phyloP scores from a whole-genome alignment of 1,284 basidiomycete species.

The Rugosomyces carneus region DNA sequence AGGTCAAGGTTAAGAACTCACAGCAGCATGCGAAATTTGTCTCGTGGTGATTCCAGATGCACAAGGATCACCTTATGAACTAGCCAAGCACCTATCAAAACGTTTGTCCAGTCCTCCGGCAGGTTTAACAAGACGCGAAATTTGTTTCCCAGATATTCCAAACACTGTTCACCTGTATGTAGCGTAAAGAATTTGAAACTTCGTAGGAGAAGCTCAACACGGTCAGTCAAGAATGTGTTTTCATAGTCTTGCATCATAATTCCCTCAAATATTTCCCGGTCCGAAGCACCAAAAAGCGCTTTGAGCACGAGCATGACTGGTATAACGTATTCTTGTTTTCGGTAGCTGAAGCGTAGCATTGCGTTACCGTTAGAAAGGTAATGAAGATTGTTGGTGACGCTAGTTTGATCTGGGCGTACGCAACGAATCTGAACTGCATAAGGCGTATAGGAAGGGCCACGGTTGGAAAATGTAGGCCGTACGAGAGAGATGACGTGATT shows the following conservation, averaged over 20 bases:
- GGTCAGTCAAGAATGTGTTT: constrained; percentile 97
- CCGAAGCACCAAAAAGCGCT: constrained; percentile 89
- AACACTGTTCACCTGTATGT: constrained; percentile 87
- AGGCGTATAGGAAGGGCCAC: constrained; percentile 92
- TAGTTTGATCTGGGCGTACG: constrained; percentile 87
- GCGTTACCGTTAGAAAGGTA: constrained; percentile 96
- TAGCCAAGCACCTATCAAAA: constrained; percentile 79
- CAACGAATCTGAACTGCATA: constrained; percentile 96
- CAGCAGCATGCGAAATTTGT: constrained; percentile 97
- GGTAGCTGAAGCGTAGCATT: constrained; percentile 94
- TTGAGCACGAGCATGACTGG: constrained; percentile 97
- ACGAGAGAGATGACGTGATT: constrained; percentile 88
- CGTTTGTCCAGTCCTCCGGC: constrained; percentile 92
- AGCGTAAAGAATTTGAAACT: constrained; percentile 93
- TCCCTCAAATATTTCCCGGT: constrained; percentile 98
- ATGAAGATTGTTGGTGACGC: constrained; percentile 93
- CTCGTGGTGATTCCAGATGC: constrained; percentile 84
- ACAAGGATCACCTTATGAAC: constrained; percentile 87
- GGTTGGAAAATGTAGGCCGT: constrained; percentile 83
- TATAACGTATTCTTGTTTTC: constrained; percentile 98
- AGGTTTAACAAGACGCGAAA: constrained; percentile 90
- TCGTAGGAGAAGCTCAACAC: constrained; percentile 95
- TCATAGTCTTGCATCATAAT: constrained; percentile 96
- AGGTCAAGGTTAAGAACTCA: constrained; percentile 33
- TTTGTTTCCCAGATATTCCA: constrained; percentile 97